Base-by-base conservation (phyloP, 176 grass and related monocot species). In the Pontederia paniculata region DNA sequence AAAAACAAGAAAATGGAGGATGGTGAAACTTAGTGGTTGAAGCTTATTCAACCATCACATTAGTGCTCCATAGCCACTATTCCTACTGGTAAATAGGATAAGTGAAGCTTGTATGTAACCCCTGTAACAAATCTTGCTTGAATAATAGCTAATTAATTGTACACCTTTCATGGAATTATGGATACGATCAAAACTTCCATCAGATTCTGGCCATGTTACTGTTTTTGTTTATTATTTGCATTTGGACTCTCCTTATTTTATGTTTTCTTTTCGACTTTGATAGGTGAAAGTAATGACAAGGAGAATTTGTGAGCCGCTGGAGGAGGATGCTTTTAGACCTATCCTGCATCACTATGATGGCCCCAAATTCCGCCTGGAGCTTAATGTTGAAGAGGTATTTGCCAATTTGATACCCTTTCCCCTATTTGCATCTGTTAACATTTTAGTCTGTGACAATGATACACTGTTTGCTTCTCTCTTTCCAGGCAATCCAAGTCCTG, bases 281-380 rank as follows among this genome's bases (percentile, higher is more conserved):
- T 76, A 98, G 94, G 94, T 98, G 70, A 84, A 71, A 46, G 87
- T 93, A 2, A 49, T 82, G 3, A 88, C 75, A 11, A 81, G 83
- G 72, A 93, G 76, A 73, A 81, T 98, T 41, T 85, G 70, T 42
- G 73, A 85, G 25, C 87, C 94, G 0, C 66, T 98, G 48, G 94
- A 98, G 65, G 94, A 98, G 77, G 94, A 98, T 60, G 83, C 94
- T 15, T 98, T 98, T 76, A 67, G 94, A 12, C 94, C 94, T 0
- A 84, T 98, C 67, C 87, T 98, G n/a, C 93, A 98, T 65, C 93
- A 98, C 83, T 98, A 98, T 43, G 93, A 98, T 42, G 93, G 94
- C 16, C 94, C 94, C 21, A 98, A 98, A 54, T 98, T 98, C 80
- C 64, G 94, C n/a, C 75, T 98, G 23, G 87, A 98, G 76, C 78